Conservation (phyloP, 2,329 filamentous ascomycete species). For the Pezicula radicicola region DNA sequence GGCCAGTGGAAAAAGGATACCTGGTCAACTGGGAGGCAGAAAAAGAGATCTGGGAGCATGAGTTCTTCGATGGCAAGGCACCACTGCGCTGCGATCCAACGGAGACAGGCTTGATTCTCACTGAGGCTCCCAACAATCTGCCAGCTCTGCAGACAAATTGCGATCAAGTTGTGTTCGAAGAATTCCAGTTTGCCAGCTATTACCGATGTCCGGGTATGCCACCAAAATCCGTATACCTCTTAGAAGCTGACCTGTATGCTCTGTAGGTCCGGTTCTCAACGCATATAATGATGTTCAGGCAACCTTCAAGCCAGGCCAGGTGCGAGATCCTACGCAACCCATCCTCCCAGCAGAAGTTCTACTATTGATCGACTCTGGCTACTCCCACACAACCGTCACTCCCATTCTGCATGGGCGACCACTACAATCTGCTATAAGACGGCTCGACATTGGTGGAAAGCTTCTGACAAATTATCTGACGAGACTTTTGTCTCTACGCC, state of each 20-base stretch:
- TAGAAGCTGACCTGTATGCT: slow-evolving; percentile 4
- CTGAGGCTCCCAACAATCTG: slow-evolving; percentile 82
- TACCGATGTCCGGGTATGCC: slow-evolving; percentile 66
- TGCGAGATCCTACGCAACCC: slow-evolving; percentile 39
- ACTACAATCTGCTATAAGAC: slow-evolving; percentile 75
- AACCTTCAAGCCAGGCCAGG: slow-evolving; percentile 58
- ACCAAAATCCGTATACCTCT: slow-evolving; percentile 2
- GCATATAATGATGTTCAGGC: slow-evolving; percentile 76
- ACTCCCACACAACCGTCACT: slow-evolving; percentile 88
- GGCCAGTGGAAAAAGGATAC: slow-evolving; percentile 92
- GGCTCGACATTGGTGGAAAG: slow-evolving; percentile 90
- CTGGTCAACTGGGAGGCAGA: slow-evolving; percentile 96
- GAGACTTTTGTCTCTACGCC: slow-evolving; percentile 81
- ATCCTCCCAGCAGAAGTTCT: slow-evolving; percentile 70
- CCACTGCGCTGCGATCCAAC: slow-evolving; percentile 68
- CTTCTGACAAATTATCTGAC: slow-evolving; percentile 91
- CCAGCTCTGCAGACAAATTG: slow-evolving; percentile 81
- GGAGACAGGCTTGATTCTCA: slow-evolving; percentile 79
- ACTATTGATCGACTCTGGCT: slow-evolving; percentile 87
- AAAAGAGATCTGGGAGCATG: slow-evolving; percentile 91
- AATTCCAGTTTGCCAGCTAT: slow-evolving; percentile 90
- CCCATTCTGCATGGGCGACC: slow-evolving; percentile 80
- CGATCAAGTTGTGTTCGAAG: slow-evolving; percentile 96
- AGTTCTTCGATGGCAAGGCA: slow-evolving; percentile 73
- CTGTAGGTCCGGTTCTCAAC: slow-evolving; percentile 67